phyloP scores from a whole-genome alignment of 2,329 filamentous ascomycete species.

The Apiospora phragmitis region DNA sequence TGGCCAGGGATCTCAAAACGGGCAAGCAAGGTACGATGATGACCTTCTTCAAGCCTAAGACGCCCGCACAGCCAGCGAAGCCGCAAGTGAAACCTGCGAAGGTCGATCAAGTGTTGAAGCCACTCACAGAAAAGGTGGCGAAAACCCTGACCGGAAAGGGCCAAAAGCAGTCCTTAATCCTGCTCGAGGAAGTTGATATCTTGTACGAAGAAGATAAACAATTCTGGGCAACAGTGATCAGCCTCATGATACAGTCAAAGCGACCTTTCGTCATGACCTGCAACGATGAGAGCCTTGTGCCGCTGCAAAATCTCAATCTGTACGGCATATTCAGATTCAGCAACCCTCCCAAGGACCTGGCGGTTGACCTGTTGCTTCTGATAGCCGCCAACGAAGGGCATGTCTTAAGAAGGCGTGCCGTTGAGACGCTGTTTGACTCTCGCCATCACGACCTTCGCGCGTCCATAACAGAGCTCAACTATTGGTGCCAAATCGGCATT shows the following conservation, averaged over 20 bases:
- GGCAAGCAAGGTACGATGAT: slow-evolving; percentile 78
- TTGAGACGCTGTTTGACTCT: slow-evolving; percentile 69
- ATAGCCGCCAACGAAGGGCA: slow-evolving; percentile 90
- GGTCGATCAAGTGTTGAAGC: slow-evolving; percentile 12
- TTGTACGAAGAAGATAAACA: slow-evolving; percentile 94
- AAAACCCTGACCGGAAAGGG: slow-evolving; percentile 41
- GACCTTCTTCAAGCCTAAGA: slow-evolving; percentile 72
- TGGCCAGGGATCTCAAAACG: slow-evolving; percentile 60
- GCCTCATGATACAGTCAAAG: slow-evolving; percentile 80
- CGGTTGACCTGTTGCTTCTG: slow-evolving; percentile 78
- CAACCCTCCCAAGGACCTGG: slow-evolving; percentile 64
- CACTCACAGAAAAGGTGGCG: slow-evolving; percentile 31
- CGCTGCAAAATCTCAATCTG: slow-evolving; percentile 70
- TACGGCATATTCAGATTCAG: slow-evolving; percentile 82
- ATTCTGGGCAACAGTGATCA: slow-evolving; percentile 84
- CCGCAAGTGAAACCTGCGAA: slow-evolving; percentile 29
- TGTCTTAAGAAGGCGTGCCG: slow-evolving; percentile 65
- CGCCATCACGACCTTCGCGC: slow-evolving; percentile 75
- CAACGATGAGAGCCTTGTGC: slow-evolving; percentile 84
- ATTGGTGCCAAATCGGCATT: slow-evolving; percentile 96
- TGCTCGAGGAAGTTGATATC: slow-evolving; percentile 91
- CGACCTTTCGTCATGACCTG: slow-evolving; percentile 94
- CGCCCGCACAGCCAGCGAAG: slow-evolving; percentile 20
- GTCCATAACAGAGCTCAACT: slow-evolving; percentile 80
- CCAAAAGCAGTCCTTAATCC: slow-evolving; percentile 92